Evolutionary conservation across 208 protist genomes (phyloP).

Genomic region (Crithidia fasciculata): DNA sequence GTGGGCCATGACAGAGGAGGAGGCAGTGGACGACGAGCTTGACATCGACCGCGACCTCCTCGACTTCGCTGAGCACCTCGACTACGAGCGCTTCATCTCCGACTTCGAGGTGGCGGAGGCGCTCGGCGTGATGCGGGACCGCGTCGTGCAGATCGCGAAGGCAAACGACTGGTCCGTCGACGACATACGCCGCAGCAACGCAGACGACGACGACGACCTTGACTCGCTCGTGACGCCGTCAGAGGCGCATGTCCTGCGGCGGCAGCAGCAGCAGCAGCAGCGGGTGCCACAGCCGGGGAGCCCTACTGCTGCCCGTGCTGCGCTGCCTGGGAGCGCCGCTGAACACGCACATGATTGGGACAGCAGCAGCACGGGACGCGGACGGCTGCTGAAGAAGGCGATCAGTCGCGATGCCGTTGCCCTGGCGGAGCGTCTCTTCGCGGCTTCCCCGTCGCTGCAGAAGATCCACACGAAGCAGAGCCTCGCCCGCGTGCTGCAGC

Average conservation of each 20-base stretch:
- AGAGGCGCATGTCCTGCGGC: slow-evolving; percentile 26
- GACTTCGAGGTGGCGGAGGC: slow-evolving; percentile 92
- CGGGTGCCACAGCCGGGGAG: background rate
- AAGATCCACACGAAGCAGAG: slow-evolving; percentile 89
- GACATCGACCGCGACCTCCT: slow-evolving; percentile 71
- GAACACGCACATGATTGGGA: slow-evolving; percentile 67
- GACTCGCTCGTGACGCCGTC: slow-evolving; percentile 35
- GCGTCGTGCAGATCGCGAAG: slow-evolving; percentile 80
- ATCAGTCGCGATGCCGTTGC: slow-evolving; percentile 81
- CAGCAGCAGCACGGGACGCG: slow-evolving; percentile 46
- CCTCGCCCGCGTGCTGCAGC: slow-evolving; percentile 82
- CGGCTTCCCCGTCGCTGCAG: slow-evolving; percentile 76
- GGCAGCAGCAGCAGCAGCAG: slow-evolving; percentile 3
- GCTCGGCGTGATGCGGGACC: slow-evolving; percentile 88
- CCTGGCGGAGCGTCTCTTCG: slow-evolving; percentile 88
- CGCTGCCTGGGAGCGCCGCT: slow-evolving; percentile 18
- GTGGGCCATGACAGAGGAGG: slow-evolving; percentile 93
- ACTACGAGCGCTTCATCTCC: slow-evolving; percentile 90
- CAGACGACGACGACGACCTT: slow-evolving; percentile 50
- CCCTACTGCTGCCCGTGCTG: slow-evolving; percentile 34
- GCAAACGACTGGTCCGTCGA: slow-evolving; percentile 82
- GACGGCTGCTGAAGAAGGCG: slow-evolving; percentile 61
- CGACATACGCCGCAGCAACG: slow-evolving; percentile 56
- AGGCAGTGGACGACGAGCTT: slow-evolving; percentile 87
- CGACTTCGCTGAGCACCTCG: slow-evolving; percentile 86